These are phyloP conservation scores for Leishmania guyanensis DNA, from an alignment of 208 protist species.

Conservation along the genomic window DNA sequence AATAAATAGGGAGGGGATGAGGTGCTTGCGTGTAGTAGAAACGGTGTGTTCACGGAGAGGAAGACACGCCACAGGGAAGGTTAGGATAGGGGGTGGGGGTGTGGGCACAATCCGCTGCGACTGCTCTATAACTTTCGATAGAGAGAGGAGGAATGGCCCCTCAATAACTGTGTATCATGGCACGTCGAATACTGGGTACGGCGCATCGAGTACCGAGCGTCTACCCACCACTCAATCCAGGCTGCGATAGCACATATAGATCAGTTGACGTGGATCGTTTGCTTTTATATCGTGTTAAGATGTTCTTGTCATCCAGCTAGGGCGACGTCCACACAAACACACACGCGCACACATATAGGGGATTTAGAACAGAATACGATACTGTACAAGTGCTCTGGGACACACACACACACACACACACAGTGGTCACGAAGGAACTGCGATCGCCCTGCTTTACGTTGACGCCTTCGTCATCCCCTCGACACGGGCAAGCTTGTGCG, in stretches of 20 bases:
- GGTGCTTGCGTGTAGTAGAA: neutral
- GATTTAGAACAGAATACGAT: neutral
- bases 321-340: neutral
- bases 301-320: neutral
- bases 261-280: neutral
- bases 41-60: neutral
- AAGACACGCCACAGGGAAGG: neutral
- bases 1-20: neutral
- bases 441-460: neutral
- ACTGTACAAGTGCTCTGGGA: neutral
- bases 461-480: conserved; percentile 1
- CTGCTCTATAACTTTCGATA: neutral
- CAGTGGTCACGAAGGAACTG: too few relatives aligned
- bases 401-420: conserved; percentile 6
- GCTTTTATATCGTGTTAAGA: neutral
- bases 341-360: neutral
- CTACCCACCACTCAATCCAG: neutral
- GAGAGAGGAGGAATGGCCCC: neutral
- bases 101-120: too few relatives aligned
- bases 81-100: neutral
- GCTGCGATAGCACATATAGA: neutral
- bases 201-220: neutral
- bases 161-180: neutral
- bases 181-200: neutral
- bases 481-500: conserved; percentile 10